These are phyloP conservation scores for Marchantia paleacea DNA, from an alignment of 225 moss, liverwort and hornwort genomes.

Conservation along the genomic window DNA sequence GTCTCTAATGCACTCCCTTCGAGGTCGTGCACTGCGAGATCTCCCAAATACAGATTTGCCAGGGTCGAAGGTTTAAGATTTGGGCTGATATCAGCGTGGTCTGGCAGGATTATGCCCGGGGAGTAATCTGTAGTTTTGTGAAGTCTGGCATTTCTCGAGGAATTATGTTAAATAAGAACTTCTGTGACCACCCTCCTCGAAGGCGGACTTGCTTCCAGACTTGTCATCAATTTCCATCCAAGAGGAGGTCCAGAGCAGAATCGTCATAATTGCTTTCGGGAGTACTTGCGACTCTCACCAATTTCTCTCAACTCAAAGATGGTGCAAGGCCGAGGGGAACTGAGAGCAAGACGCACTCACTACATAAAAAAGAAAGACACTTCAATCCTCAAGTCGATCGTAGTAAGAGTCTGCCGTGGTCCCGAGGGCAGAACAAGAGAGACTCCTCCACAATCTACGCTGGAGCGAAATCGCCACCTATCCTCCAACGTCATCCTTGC, in stretches of 20 bases:
- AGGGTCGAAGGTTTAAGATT: not conserved
- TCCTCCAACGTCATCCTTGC: constrained; percentile 43
- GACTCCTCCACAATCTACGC: constrained; percentile 29
- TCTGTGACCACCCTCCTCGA: not conserved
- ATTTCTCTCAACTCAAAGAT: constrained; percentile 1
- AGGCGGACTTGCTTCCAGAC: not conserved
- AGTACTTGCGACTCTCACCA: not conserved
- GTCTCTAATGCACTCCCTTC: not conserved
- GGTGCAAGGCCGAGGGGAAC: not conserved
- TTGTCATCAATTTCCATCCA: not conserved
- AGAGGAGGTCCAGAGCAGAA: too few species aligned
- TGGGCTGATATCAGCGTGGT: not conserved
- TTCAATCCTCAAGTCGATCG: constrained; percentile 9
- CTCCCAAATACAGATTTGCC: not conserved
- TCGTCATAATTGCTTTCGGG: not conserved
- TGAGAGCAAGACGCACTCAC: constrained; percentile 27
- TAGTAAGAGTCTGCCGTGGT: not conserved
- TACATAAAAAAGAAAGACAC: constrained; percentile 5
- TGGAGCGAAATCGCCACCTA: constrained; percentile 26
- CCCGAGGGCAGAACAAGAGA: not conserved
- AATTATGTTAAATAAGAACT: not conserved
- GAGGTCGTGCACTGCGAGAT: not conserved
- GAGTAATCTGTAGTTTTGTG: not conserved
- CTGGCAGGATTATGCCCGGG: not conserved
- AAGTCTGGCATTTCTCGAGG: not conserved